Evolutionary conservation across 768 basidiomycete species (phyloP).

Genomic region (Lanmaoa pseudosensibilis): DNA sequence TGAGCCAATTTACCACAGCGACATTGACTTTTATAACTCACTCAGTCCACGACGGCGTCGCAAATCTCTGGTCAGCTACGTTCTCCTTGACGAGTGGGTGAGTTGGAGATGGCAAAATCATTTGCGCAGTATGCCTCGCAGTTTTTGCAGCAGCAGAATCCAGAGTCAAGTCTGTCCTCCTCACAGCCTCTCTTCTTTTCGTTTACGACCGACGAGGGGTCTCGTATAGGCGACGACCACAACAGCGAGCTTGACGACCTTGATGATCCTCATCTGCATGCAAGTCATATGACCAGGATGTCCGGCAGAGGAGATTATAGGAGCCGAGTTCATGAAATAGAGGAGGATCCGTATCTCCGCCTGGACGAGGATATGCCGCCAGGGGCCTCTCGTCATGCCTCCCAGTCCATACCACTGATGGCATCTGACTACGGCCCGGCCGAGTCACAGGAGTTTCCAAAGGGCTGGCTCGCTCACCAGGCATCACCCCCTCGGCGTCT

Average conservation of each 20-base stretch:
- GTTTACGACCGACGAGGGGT: conserved; percentile 73
- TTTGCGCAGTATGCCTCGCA: conserved; percentile 84
- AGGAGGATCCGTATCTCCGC: conserved; percentile 76
- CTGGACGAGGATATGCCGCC: conserved; percentile 60
- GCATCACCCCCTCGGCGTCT: conserved; percentile 55
- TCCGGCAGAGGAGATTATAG: conserved; percentile 30
- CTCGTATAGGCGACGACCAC: conserved; percentile 48
- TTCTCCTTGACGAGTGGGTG: conserved; percentile 20
- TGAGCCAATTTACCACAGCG: conserved; percentile 18
- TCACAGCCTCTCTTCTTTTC: conserved; percentile 86
- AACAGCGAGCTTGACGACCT: conserved; percentile 64
- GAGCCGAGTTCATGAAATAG: conserved; percentile 38
- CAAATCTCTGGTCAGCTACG: conserved; percentile 8
- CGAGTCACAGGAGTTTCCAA: conserved; percentile 43
- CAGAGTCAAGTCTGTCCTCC: conserved; percentile 55
- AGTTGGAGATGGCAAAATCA: conserved; percentile 54
- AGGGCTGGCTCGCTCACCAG: conserved; percentile 74
- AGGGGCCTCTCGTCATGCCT: conserved; percentile 37
- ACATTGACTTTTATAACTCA: conserved; percentile 13
- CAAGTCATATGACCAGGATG: conserved; percentile 33
- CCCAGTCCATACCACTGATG: conserved; percentile 40
- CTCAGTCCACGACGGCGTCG: conserved; percentile 12
- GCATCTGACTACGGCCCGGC: conserved; percentile 34
- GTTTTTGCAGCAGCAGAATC: conserved; percentile 58
- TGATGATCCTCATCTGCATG: conserved; percentile 73